A percentile compares a stretch with the other conserved stretches of the same genome.
Evolutionary conservation across 2,329 filamentous ascomycete species (phyloP).

Genomic region (Trematosphaeria pertusa): DNA sequence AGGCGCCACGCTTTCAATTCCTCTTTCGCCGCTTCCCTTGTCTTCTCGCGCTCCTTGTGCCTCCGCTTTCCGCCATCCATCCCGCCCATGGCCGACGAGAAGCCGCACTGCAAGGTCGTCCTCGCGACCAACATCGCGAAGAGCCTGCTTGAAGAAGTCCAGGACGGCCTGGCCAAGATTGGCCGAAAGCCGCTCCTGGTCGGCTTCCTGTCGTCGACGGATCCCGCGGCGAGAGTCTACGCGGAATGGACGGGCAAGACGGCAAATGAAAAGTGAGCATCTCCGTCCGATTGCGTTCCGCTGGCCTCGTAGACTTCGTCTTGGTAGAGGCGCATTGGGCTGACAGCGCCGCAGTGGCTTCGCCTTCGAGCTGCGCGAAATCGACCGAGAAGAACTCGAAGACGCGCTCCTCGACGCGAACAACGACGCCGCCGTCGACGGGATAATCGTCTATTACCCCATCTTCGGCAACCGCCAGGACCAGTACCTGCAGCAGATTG

Average conservation of each 20-base stretch:
- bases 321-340: conserved; percentile 1
- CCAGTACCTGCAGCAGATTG: conserved; percentile 94
- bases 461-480: conserved; percentile 93
- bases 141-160: conserved; percentile 77
- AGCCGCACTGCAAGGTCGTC: conserved; percentile 83
- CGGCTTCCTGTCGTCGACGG: conserved; percentile 89
- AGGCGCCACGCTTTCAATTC: background rate
- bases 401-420: conserved; percentile 88
- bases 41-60: conserved; percentile 9
- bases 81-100: conserved; percentile 48
- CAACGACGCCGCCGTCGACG: conserved; percentile 76
- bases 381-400: conserved; percentile 88
- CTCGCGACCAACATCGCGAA: conserved; percentile 88
- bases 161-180: conserved; percentile 74
- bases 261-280: conserved; percentile 87
- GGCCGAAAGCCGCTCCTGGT: conserved; percentile 79
- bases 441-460: conserved; percentile 97
- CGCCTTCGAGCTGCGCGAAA: conserved; percentile 81
- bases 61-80: conserved; percentile 21
- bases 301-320: background rate
- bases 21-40: conserved; percentile 5
- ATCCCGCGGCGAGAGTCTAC: conserved; percentile 90
- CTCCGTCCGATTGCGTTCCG: conserved; percentile 16
- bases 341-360: conserved; percentile 72
- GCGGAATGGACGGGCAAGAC: conserved; percentile 98